Conservation (phyloP, 768 basidiomycete species). For the Hydnomerulius pinastri region DNA sequence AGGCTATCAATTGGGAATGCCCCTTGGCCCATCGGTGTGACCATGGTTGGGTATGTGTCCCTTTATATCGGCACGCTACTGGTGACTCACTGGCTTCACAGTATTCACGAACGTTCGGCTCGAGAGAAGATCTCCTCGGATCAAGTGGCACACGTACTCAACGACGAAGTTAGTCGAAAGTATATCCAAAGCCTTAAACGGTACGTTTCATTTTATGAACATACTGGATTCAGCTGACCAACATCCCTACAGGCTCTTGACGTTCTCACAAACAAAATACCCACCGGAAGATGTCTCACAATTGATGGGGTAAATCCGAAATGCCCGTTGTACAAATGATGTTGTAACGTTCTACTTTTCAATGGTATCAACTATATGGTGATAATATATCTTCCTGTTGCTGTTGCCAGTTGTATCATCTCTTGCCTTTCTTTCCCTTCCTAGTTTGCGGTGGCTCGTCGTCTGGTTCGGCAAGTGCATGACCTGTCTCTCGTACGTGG, state of each 20-base stretch:
- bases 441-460: conserved; percentile 29
- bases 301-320: conserved; percentile 71
- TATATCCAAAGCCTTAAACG: conserved; percentile 98
- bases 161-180: conserved; percentile 98
- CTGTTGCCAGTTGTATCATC: neutral
- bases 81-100: conserved; percentile 25
- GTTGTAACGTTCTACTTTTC: neutral
- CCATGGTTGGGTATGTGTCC: conserved; percentile 89
- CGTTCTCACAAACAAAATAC: conserved; percentile 95
- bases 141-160: conserved; percentile 96
- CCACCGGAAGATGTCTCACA: conserved; percentile 92
- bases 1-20: conserved; percentile 97
- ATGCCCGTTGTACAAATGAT: neutral
- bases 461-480: conserved; percentile 55
- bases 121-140: conserved; percentile 98
- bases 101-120: conserved; percentile 97
- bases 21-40: conserved; percentile 99
- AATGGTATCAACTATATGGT: conserved; percentile 10
- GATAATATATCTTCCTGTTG: conserved; percentile 3
- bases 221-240: neutral
- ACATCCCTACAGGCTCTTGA: conserved; percentile 65
- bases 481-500: conserved; percentile 71
- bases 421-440: conserved; percentile 37
- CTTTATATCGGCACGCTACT: neutral
- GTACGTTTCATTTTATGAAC: conserved; percentile 42